Percentiles rank a stretch among this genome's conserved stretches.
Evolutionary conservation across 352 stramenopile genomes (phyloP).

Genomic region (Globisporangium mamillatum): DNA sequence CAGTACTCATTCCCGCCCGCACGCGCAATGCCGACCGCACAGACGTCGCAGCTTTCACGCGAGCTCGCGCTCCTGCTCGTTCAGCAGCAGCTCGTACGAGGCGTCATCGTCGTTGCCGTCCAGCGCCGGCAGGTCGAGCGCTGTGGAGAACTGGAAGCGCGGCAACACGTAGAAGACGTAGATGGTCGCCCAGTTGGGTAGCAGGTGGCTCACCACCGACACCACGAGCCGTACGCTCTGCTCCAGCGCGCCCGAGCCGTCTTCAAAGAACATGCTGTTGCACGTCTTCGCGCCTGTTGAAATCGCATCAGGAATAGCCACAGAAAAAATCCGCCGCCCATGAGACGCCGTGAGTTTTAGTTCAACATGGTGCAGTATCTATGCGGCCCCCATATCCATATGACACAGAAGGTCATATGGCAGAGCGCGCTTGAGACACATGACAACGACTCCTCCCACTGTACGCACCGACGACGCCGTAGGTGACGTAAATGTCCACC

Average conservation of each 20-base stretch:
- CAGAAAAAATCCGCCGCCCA: not conserved
- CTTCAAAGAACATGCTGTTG: slow-evolving; percentile 72
- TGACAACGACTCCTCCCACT: not conserved
- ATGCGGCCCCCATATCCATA: slow-evolving; percentile 2
- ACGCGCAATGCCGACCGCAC: not conserved
- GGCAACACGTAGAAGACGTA: slow-evolving; percentile 74
- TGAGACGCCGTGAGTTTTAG: not conserved
- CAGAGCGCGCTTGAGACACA: not conserved
- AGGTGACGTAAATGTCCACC: slow-evolving; percentile 65
- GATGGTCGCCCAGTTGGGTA: slow-evolving; percentile 63
- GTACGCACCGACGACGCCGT: slow-evolving; percentile 36
- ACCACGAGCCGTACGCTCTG: slow-evolving; percentile 52
- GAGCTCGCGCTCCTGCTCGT: slow-evolving; percentile 21
- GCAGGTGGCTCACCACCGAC: slow-evolving; percentile 46
- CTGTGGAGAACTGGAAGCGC: slow-evolving; percentile 61
- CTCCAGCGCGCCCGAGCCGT: slow-evolving; percentile 50
- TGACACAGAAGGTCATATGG: not conserved
- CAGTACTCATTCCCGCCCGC: not conserved
- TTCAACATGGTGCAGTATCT: slow-evolving; percentile 13
- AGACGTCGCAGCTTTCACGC: not conserved
- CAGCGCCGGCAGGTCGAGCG: slow-evolving; percentile 57
- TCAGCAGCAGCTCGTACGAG: slow-evolving; percentile 32
- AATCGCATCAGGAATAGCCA: not conserved
- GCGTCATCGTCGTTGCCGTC: slow-evolving; percentile 9
- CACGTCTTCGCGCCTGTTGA: slow-evolving; percentile 36